Conservation (phyloP, 202 grass and related monocot species). For the Eragrostis tef region DNA sequence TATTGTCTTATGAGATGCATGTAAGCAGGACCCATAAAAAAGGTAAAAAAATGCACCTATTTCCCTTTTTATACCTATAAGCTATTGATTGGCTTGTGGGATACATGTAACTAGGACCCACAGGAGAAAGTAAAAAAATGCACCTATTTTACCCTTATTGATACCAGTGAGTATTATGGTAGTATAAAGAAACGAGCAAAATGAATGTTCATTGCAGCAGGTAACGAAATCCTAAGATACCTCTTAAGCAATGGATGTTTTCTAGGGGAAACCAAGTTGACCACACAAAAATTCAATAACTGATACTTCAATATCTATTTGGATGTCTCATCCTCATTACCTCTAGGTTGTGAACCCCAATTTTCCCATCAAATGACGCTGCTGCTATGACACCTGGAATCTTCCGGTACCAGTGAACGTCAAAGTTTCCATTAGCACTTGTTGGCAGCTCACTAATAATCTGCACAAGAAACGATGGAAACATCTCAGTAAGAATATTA, state of each 20-base stretch:
- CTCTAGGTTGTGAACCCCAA: constrained; percentile 93
- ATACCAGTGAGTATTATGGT: neutral
- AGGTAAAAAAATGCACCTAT: neutral
- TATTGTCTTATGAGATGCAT: neutral
- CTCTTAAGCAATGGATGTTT: neutral
- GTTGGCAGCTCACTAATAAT: constrained; percentile 90
- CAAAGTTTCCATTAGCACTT: constrained; percentile 92
- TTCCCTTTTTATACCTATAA: neutral
- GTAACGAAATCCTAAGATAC: neutral
- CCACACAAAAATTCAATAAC: neutral
- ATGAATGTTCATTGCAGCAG: neutral
- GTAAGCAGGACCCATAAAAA: neutral
- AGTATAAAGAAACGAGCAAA: neutral
- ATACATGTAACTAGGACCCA: neutral
- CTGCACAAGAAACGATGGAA: constrained; percentile 53
- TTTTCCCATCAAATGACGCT: constrained; percentile 94
- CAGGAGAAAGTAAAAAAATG: neutral
- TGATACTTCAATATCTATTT: neutral
- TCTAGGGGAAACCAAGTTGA: neutral
- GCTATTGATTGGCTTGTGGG: neutral
- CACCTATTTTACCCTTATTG: neutral
- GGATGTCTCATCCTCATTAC: constrained; percentile 38
- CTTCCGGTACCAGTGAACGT: constrained; percentile 97
- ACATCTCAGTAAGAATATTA: constrained; percentile 20
- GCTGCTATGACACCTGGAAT: constrained; percentile 91